Evolutionary conservation across 768 basidiomycete genomes (phyloP).

Genomic region (Neoboletus magnificus): DNA sequence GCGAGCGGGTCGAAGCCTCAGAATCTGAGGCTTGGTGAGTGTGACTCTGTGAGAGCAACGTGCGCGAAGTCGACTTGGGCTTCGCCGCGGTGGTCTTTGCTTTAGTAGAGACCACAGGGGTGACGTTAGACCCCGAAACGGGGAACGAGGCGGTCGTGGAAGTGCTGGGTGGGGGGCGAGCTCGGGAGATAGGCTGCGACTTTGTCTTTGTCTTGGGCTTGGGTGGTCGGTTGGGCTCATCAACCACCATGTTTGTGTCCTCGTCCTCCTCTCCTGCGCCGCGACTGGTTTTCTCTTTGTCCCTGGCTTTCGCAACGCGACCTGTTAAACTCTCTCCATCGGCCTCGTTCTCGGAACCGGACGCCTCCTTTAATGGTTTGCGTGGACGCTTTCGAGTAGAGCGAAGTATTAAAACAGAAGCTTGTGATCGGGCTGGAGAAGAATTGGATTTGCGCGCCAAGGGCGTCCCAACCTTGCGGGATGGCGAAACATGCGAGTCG

Average conservation of each 20-base stretch:
- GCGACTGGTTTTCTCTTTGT: neutral
- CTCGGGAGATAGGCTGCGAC: conserved; percentile 13
- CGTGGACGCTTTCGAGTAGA: conserved; percentile 25
- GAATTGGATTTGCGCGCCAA: conserved; percentile 22
- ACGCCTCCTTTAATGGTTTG: conserved; percentile 18
- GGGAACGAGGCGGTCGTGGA: neutral
- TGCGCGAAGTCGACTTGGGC: conserved; percentile 19
- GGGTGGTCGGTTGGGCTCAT: conserved; percentile 3
- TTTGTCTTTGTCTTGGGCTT: conserved; percentile 13
- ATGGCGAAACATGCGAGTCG: neutral
- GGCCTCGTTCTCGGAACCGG: conserved; percentile 19
- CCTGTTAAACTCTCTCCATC: conserved; percentile 8
- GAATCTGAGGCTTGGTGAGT: conserved; percentile 19
- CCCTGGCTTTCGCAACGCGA: conserved; percentile 7
- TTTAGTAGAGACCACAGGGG: neutral
- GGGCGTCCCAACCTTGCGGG: conserved; percentile 3
- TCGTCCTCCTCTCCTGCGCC: neutral
- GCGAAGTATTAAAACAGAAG: conserved; percentile 2
- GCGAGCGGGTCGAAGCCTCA: conserved; percentile 16
- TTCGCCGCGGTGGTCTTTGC: neutral
- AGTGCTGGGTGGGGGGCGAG: conserved; percentile 3
- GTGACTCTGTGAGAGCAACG: conserved; percentile 22
- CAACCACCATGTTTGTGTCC: conserved; percentile 8
- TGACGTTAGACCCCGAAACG: neutral
- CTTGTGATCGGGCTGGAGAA: conserved; percentile 25